Base-by-base conservation (phyloP, 169 alveolate genomes). In the Plasmodium vivax region DNA sequence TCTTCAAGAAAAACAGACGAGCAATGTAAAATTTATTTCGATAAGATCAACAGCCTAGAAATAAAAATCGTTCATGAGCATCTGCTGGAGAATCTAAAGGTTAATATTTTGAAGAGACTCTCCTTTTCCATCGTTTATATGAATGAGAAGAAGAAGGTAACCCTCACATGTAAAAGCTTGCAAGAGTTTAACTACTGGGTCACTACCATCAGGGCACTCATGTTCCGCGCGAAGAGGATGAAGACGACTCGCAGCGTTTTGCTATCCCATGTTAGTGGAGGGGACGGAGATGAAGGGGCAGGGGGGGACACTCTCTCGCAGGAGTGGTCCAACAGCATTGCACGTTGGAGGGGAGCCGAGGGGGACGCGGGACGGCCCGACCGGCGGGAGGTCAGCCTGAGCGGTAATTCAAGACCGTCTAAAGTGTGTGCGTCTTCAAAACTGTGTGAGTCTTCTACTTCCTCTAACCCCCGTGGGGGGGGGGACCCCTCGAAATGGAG, bases 141-240 rank as follows among this genome's bases (percentile, higher is more conserved):
- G 79, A 87, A 87, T 75, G 79, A 87, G 45, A 87, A 87, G 30
- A 87, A 87, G 47, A 87, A 87, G 77, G 77, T 87, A n/a, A 87
- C 81, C 2, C 82, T 87, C 30, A 87, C 93, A 1, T 87, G 93
- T 32, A 87, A 87, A 34, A 27, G 82, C n/a, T 58, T 87, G 43
- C 80, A 38, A 19, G 93, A 87, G 71, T 87, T 54, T 87, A 75
- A 87, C 27, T 75, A 75, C 9, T 87, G 93, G 93, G 71, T 87
- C 30, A 87, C 87, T 16, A 75, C 81, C 3, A 77, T 87, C 14
- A 45, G 93, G 27, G 85, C 93, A 34, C 82, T 87, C 5, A 75
- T 87, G 93, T 87, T 87, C 71, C 51, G 36, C 36, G 34, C 85
- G 9, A 87, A 56, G 41, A 77, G 68, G 12, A 34, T 87, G 62